Evolutionary conservation across 2,329 filamentous ascomycete genomes (phyloP).

Genomic region (Dactylella cylindrospora): DNA sequence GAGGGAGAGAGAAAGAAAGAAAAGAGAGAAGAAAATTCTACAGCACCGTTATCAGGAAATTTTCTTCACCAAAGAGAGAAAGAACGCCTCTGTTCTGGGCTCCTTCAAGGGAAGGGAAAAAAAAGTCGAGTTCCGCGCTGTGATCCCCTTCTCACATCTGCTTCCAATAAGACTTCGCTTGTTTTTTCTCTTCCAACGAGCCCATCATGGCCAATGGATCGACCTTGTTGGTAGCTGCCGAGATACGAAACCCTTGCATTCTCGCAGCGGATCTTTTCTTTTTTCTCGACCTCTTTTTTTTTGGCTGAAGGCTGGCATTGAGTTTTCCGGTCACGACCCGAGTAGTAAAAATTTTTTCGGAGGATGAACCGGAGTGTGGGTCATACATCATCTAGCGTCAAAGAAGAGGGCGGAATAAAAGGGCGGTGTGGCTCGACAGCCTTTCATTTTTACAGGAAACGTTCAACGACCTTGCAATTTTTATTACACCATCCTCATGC

Average conservation of each 20-base stretch:
- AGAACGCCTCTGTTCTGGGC: no score
- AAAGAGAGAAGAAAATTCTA: neutral
- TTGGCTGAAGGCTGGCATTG: no score
- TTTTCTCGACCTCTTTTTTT: no score
- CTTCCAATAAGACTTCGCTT: no score
- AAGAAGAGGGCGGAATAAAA: no score
- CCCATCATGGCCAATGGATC: constrained; percentile 26
- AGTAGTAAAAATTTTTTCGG: constrained; percentile 17
- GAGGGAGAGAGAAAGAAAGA: constrained; percentile 1
- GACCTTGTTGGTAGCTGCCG: constrained; percentile 32
- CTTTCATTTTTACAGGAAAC: no score
- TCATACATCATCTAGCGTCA: constrained; percentile 30
- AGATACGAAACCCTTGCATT: constrained; percentile 43
- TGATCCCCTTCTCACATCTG: no score
- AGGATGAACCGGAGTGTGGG: constrained; percentile 28
- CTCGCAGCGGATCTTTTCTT: constrained; percentile 21
- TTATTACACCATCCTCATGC: no score
- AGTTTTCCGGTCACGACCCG: constrained; percentile 27
- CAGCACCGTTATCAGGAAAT: neutral
- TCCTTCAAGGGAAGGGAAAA: no score
- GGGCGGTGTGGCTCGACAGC: no score
- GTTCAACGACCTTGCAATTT: no score
- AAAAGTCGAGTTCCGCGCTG: no score
- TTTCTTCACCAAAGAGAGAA: constrained; percentile 9
- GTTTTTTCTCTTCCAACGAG: constrained; percentile 30